Conservation (phyloP, 495 filamentous ascomycete genomes). For the Lasiosphaeriaceae sp. region DNA sequence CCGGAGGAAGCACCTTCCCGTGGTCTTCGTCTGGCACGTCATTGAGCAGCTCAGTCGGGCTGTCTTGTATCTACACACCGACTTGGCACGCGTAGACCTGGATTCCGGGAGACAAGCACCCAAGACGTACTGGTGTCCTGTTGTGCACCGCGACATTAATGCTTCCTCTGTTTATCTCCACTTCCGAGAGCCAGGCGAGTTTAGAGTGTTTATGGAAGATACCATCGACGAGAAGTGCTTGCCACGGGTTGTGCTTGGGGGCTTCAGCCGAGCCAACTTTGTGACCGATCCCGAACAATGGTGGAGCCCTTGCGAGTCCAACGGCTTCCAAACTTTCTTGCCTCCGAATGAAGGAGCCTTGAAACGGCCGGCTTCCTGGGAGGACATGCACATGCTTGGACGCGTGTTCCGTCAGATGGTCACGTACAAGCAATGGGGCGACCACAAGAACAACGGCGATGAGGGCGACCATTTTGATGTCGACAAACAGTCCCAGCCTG, state of each 20-base stretch:
- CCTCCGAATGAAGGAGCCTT: too few relatives aligned
- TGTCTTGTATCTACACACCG: slow-evolving; percentile 8
- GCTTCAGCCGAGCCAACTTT: neutral
- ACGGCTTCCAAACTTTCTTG: neutral
- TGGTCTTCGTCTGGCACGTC: slow-evolving; percentile 18
- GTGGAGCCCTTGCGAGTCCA: too few relatives aligned
- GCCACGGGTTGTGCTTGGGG: slow-evolving; percentile 5
- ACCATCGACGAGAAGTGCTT: slow-evolving; percentile 4
- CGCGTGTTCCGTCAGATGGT: slow-evolving; percentile 3
- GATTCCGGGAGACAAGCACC: neutral
- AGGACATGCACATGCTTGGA: slow-evolving; percentile 10
- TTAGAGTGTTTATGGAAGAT: neutral
- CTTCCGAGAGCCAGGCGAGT: neutral
- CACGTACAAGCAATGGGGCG: neutral
- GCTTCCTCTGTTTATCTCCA: neutral
- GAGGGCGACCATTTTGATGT: neutral
- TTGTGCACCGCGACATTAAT: neutral
- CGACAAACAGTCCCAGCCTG: neutral
- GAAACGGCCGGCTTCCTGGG: neutral
- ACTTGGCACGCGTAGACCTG: neutral
- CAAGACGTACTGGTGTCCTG: neutral
- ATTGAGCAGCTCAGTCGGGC: slow-evolving; percentile 11
- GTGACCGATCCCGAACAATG: neutral
- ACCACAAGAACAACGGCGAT: neutral
- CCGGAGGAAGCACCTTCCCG: neutral